Evolutionary conservation across 176 grass and related monocot species (phyloP), one percentile per base, ranked within the genome.

Genomic region (Calamus simplicifolius): DNA sequence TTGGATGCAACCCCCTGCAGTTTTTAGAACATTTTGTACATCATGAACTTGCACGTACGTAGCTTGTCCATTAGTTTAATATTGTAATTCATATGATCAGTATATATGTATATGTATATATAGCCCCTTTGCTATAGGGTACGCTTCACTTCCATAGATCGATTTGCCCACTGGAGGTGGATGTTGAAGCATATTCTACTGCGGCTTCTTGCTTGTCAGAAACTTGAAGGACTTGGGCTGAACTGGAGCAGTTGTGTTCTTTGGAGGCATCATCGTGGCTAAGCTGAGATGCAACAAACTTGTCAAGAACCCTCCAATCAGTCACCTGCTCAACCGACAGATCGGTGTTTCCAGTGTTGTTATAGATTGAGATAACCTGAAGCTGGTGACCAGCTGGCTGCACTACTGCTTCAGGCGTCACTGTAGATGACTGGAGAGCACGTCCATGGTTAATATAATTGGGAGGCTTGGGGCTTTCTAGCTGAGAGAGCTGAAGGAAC

Each of bases 301-400:
- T 88, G 28, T 96, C 83, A 3, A 90, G 68, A 49, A 81, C 80
- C 69, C 83, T 90, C 92, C 92, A 96, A 18, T 96, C 83, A 6
- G 58, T 6, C 5, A 52, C 71, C 1, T 18, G 58, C 67, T 53
- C 7, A 25, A 27, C 48, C 69, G 0, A 70, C 75, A 59, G 66
- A 6, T 29, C 19, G 8, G 15, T 12, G 29, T 16, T 13, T 50
- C 17, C 25, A 38, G 0, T 15, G 26, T 6, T 52, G 5, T 14
- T 48, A 49, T 14, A 48, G 19, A 18, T 5, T 8, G 56, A n/a
- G 43, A 70, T 19, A 16, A 51, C 19, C 17, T 67, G 52, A 49
- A 50, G 19, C 30, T 69, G 64, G 6, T 25, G 30, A 18, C 18
- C 69, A 28, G 66, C n/a, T n/a, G n/a, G 77, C 48, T 66, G 75